phyloP scores from a whole-genome alignment of 805 yeast species.

The Tanozyma kutaoensis region DNA sequence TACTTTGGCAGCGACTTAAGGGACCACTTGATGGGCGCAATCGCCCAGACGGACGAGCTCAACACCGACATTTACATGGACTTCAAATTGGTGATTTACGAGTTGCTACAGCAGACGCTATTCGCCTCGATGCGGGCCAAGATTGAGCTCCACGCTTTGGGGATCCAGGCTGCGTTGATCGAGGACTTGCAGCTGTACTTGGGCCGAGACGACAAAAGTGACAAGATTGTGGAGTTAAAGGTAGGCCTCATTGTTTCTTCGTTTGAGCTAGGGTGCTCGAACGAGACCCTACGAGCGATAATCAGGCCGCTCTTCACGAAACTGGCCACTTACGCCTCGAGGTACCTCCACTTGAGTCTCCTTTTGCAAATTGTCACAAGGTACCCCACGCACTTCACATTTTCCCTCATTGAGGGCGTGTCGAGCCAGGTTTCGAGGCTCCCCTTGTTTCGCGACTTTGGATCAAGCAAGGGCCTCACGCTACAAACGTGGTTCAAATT shows the following conservation, averaged over 20 bases:
- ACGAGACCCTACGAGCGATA: slow-evolving; percentile 8
- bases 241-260: slow-evolving; percentile 12
- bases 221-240: slow-evolving; percentile 1
- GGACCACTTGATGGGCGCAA: too few relatives aligned
- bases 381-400: slow-evolving; percentile 15
- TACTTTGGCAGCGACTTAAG: slow-evolving; percentile 2
- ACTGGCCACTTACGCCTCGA: slow-evolving; percentile 9
- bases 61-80: slow-evolving; percentile 14
- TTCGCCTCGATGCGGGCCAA: not conserved
- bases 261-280: slow-evolving; percentile 22
- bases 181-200: not conserved
- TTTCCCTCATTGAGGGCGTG: slow-evolving; percentile 12
- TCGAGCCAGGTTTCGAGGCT: slow-evolving; percentile 3
- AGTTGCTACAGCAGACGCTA: slow-evolving; percentile 9
- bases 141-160: not conserved
- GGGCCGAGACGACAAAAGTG: not conserved
- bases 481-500: slow-evolving; percentile 29
- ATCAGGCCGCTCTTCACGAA: slow-evolving; percentile 9
- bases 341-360: slow-evolving; percentile 8
- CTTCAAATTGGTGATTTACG: slow-evolving; percentile 15
- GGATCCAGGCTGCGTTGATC: not conserved
- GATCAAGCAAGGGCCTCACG: slow-evolving; percentile 14
- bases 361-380: not conserved
- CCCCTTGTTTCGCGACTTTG: slow-evolving; percentile 5
- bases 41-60: slow-evolving; percentile 5